Base-by-base conservation (phyloP, 352 stramenopile genomes). In the Phytophthora parvispora region DNA sequence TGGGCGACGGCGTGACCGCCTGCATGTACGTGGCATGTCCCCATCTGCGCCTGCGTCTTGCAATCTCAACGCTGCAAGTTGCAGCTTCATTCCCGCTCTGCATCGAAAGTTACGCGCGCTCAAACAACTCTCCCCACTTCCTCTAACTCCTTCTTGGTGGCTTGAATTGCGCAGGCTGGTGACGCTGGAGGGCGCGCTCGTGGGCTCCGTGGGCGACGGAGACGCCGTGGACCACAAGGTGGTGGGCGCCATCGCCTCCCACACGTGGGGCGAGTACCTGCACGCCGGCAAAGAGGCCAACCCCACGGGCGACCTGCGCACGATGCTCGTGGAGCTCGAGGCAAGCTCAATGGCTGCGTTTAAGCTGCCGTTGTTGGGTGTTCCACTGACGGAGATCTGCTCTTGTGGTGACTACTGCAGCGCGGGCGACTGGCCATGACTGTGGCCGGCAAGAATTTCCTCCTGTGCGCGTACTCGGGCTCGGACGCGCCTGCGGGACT, bases 191-290 rank as follows among this genome's bases (percentile, higher is more conserved):
- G 89, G 89, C 20, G 86, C 89, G n/a, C 77, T 97, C 53, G 89
- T 97, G 64, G 85, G 89, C 10, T 87, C 87, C 12, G 86, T 93
- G 9, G 87, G 89, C 6, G 69, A 80, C 52, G 80, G 64, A 53
- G 82, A 85, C 7, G 54, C 58, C 24, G 76, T 92, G 20, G 90
- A 97, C 55, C 80, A 92, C 74, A 97, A 97, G 53, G 90, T 97
- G 34, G 83, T 97, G 47, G 90, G 87, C 47, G 90, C 90, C 24
- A 95, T 97, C 60, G 86, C 86, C 13, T 82, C 90, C 28, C 87
- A 97, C 70, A 94, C 88, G 32, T 97, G 89, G 89, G 80, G 83
- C 27, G 89, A 97, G 64, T 95, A 94, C 57, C 60, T 89, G 22
- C 85, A 94, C 66, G 79, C 89, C 9, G 80, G 83, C 42, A 89